Conservation (phyloP, 116 monocot genomes). For the Phalaenopsis hybrid region DNA sequence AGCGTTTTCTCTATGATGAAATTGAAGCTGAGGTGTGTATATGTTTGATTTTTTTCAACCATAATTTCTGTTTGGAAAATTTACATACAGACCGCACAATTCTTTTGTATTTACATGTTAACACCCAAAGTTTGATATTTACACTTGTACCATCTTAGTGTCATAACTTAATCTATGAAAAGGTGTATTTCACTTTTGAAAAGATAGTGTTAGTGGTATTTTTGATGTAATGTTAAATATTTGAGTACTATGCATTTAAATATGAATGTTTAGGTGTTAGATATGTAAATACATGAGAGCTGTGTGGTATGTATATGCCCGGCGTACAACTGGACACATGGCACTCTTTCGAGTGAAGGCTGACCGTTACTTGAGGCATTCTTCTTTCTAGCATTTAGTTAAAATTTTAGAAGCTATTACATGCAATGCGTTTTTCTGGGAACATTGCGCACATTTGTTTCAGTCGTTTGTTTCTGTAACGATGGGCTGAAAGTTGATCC, state of each 20-base stretch:
- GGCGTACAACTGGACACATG: not conserved
- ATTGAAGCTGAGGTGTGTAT: constrained; percentile 94
- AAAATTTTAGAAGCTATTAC: not conserved
- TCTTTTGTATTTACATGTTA: too few species aligned
- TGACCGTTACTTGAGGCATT: not conserved
- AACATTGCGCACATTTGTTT: not conserved
- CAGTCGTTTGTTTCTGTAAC: not conserved
- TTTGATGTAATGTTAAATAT: too few species aligned
- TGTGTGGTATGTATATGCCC: too few species aligned
- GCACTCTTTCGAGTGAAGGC: not conserved
- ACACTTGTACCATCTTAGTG: too few species aligned
- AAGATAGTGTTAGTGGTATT: too few species aligned
- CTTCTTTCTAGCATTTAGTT: not conserved
- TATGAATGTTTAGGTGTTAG: too few species aligned
- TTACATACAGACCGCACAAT: too few species aligned
- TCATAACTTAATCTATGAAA: too few species aligned
- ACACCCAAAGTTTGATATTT: too few species aligned
- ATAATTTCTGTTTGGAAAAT: not conserved
- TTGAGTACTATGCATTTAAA: not conserved
- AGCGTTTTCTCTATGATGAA: constrained; percentile 98
- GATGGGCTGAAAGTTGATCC: not conserved
- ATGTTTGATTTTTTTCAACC: not conserved
- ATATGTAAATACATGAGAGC: too few species aligned
- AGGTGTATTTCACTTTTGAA: too few species aligned
- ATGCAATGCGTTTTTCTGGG: not conserved